A percentile compares a stretch with the other conserved stretches of the same genome.
Conservation (phyloP, 768 basidiomycete species). For the Boletellus sp. region DNA sequence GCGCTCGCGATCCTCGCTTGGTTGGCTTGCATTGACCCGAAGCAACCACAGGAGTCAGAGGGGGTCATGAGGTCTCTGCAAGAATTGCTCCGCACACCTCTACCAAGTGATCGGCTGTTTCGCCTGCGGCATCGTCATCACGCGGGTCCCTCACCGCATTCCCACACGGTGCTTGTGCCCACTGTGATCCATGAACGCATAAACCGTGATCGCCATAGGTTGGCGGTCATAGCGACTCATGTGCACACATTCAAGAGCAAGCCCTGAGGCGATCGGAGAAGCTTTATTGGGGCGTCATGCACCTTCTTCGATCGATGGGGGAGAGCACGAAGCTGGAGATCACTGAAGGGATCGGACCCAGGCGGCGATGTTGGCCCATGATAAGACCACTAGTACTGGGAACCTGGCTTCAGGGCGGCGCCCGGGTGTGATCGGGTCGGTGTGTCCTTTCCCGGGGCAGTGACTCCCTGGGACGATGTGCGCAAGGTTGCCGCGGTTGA, state of each 20-base stretch:
- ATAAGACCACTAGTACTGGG: no score
- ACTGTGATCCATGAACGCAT: background rate
- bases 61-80: constrained; percentile 11
- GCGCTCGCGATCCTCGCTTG: background rate
- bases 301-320: background rate
- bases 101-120: background rate
- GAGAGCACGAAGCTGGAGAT: background rate
- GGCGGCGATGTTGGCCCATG: no score
- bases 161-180: background rate
- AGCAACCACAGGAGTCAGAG: constrained; percentile 20
- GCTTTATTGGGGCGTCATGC: background rate
- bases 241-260: no score
- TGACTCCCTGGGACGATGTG: no score
- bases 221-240: no score
- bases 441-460: no score
- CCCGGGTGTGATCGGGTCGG: background rate
- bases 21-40: background rate
- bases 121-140: background rate
- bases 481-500: no score
- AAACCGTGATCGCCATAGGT: no score
- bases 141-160: background rate
- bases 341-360: no score
- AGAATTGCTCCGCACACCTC: no score
- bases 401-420: no score
- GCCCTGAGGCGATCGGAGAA: background rate